Evolutionary conservation across 306 rosid genomes (phyloP), one percentile per base, ranked within the genome.

Genomic region (Oemleria cerasiformis): DNA sequence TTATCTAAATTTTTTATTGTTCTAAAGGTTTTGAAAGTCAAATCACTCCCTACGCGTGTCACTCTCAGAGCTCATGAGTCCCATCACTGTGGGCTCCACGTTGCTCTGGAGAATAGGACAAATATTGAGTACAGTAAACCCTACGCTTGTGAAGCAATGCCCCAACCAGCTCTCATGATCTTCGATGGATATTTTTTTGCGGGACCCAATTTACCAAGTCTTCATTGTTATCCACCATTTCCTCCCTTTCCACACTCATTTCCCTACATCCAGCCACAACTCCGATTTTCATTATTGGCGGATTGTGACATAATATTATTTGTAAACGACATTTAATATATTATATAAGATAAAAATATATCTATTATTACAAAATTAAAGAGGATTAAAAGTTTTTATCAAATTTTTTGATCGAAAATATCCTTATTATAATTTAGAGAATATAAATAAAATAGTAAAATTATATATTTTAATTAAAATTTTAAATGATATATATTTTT

Each of bases 161-260:
- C 61, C 20, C 56, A 0, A 25, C 21, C 49, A 2, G 19, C 72
- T 73, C 64, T 53, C 44, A 8, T 42, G 34, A 66, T 68, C 44
- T 15, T 12, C 3, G 21, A 25, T 55, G n/a, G 81, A 79, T 83
- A 81, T 77, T 79, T 67, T 77, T 47, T 41, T 0, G 72, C 4
- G 82, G 85, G 80, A 4, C 86, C 89, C 43, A 59, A 44, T 1
- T 71, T 30, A 76, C 86, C 70, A 43, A 67, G 82, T 84, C 82
- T 73, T 81, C 83, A 61, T 82, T 75, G 86, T 87, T 85, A 88
- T 88, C 90, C 90, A 69, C 23, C 43, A 34, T 58, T 19, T 13
- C 2, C 8, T 16, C 55, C 36, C 72, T 20, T 5, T 47, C 58
- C 79, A 77, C 71, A 14, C 69, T 20, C 40, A 68, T 0, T 67